Evolutionary conservation across 2,329 filamentous ascomycete genomes (phyloP).

Genomic region (Coleophoma eucalyptorum): DNA sequence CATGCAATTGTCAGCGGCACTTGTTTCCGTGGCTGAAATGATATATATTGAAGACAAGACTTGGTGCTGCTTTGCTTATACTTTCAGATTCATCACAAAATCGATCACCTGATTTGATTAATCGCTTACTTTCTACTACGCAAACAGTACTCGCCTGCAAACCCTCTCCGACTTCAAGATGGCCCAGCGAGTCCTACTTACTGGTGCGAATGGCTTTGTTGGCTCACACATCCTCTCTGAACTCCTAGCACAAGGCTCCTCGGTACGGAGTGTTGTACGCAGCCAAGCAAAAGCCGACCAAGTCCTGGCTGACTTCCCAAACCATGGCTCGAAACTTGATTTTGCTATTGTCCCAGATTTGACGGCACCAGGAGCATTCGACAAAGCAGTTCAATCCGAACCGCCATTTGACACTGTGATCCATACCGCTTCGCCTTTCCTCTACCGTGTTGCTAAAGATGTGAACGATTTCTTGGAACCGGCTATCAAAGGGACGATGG

Average conservation of each 20-base stretch:
- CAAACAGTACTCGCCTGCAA: neutral
- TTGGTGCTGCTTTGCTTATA: too few relatives aligned
- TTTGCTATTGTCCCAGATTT: constrained; percentile 66
- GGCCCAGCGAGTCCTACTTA: constrained; percentile 22
- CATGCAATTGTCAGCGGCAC: too few relatives aligned
- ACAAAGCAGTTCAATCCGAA: constrained; percentile 54
- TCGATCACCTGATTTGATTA: too few relatives aligned
- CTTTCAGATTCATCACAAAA: too few relatives aligned
- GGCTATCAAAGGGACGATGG: constrained; percentile 57
- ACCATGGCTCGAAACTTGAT: constrained; percentile 24
- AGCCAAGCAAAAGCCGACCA: constrained; percentile 38
- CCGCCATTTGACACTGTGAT: constrained; percentile 51
- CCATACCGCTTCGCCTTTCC: constrained; percentile 61
- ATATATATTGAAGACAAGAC: too few relatives aligned
- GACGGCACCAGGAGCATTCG: constrained; percentile 65
- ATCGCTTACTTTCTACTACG: too few relatives aligned
- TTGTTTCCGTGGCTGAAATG: too few relatives aligned
- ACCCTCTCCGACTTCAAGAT: constrained; percentile 4
- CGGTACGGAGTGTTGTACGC: constrained; percentile 38
- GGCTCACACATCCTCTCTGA: constrained; percentile 23
- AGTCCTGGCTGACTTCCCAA: constrained; percentile 33
- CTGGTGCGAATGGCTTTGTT: constrained; percentile 27
- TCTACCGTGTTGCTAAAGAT: constrained; percentile 24
- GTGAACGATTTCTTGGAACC: constrained; percentile 43
- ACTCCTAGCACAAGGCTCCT: constrained; percentile 17